Evolutionary conservation across 192 early-diverging fungal species (phyloP), one percentile per base, ranked within the genome.

Genomic region (Podila minutissima): DNA sequence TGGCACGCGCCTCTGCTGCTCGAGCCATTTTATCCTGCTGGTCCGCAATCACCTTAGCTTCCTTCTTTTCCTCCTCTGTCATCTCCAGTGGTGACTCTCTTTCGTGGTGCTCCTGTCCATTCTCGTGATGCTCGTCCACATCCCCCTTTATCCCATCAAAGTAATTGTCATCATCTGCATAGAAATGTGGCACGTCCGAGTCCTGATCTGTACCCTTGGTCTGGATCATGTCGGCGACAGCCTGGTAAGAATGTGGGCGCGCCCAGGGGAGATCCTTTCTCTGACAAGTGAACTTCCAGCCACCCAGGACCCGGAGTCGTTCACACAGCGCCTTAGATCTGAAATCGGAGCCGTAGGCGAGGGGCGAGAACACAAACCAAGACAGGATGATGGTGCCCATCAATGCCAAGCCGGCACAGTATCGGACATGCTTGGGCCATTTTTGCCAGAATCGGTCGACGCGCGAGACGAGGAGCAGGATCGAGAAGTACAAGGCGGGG

Each of bases 401-500:
- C 69, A 94, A 64, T 20, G 88, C 67, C 8, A 86, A 65, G n/a
- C 82, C 83, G 49, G 89, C 83, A 46, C 83, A 74, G 33, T 86
- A 65, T 8, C 91, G 88, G 22, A 83, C 64, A 35, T 83, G 83
- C 37, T 77, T 35, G 24, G 84, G 75, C 68, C 87, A 73, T 38
- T 76, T 72, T 22, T 84, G 74, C 46, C 92, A 71, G 29, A 89
- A 86, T 59, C 84, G 85, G 78, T 99, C 96, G 55, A 95, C 86
- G 3, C 90, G 62, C 17, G 86, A 87, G 20, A 91, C 92, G 22
- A 96, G 63, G 2, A 90, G 82, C 41, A 97, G 87, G 62, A 97
- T 88, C 26, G 91, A 91, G 74, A 97, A 94, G 84, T 96, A 97
- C 20, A 97, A 85, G 3, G 95, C 91, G 4, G 97, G 96, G 31